Evolutionary conservation across 805 yeast genomes (phyloP), one percentile per base, ranked within the genome.

Genomic region (Millerozyma acaciae): DNA sequence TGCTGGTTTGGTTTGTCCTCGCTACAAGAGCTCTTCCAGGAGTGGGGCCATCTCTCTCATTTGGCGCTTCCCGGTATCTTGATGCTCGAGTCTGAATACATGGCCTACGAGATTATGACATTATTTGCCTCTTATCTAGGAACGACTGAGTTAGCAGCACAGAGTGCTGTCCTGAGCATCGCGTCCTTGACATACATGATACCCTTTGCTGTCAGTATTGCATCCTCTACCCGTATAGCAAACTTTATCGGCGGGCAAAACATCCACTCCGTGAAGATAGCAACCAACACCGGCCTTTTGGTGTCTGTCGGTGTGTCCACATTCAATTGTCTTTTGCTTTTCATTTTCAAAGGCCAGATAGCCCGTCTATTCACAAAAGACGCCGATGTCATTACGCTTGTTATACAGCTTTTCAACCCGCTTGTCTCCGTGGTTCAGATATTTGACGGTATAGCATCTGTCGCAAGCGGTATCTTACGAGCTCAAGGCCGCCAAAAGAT

Each of bases 401-500:
- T 82, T n/a, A 66, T 69, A 2, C 51, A 57, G 6, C 60, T 81
- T 13, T 71, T 83, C 48, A 49, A 51, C 32, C 88, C 90, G 2
- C 62, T 78, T 28, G 73, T 84, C 16, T 76, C 88, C 1, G 43
- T 78, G 2, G 73, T 80, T 43, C 87, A 82, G 43, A 55, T 84
- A 2, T 71, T 75, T 37, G 95, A 85, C 53, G 80, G 86, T 3
- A 51, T 82, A 12, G 81, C 84, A 10, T 75, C 81, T 27, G 78
- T 83, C 12, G 78, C 86, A 3, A 78, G 82, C 26, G 93, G 89
- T 1, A 70, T 81, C 21, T 59, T 85, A 37, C 62, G 95, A 39
- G 88, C 89, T 2, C 80, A 81, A 52, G 95, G 90, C 0, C 61
- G 78, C 28, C 95, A 85, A 53, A 72, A 69, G 30, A 67, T 82